Base-by-base conservation (phyloP, 1,284 basidiomycete species). In the Ceratobasidium sp. region DNA sequence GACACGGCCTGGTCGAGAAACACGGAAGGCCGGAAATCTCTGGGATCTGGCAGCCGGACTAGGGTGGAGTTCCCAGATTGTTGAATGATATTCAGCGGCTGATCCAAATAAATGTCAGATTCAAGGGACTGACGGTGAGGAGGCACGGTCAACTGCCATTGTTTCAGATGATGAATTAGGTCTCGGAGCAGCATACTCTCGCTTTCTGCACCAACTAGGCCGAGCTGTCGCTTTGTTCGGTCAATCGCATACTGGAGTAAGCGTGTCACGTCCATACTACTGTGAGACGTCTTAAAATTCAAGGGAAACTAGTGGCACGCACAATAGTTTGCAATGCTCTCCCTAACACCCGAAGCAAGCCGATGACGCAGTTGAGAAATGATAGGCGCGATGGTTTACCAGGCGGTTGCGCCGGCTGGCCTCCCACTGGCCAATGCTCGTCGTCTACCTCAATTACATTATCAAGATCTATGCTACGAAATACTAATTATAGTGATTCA, bases 141-240 rank as follows among this genome's bases (percentile, higher is more conserved):
- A n/a, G 64, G 64, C 18, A 69, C 54, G 44, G 64, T 69, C 18
- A 28, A 28, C 21, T 47, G 50, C 64, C 64, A 69, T 21, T 44
- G 52, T 16, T 46, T 28, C 52, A 69, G n/a, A 14, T 57, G 64
- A 44, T 26, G 14, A 23, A 44, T 50, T 16, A 69, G 47, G 30
- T 69, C 64, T 6, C 28, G 23, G 7, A 69, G 21, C 16, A 69
- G 28, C 44, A 26, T 26, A 5, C 35, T 43, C 26, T 69, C 52
- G 18, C 55, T 69, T 41, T 69, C 52, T 26, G 3, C 30, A 14
- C 41, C 64, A 46, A 69, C 43, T 21, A 69, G 23, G 21, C 52
- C 64, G 50, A 69, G 54, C 44, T 69, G 64, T 57, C 52, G 50
- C 55, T 47, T 69, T 4, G 67, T 70, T 46, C 55, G 41, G 55